Evolutionary conservation across 805 yeast genomes (phyloP).

Genomic region (Tetrapisispora fleetii): DNA sequence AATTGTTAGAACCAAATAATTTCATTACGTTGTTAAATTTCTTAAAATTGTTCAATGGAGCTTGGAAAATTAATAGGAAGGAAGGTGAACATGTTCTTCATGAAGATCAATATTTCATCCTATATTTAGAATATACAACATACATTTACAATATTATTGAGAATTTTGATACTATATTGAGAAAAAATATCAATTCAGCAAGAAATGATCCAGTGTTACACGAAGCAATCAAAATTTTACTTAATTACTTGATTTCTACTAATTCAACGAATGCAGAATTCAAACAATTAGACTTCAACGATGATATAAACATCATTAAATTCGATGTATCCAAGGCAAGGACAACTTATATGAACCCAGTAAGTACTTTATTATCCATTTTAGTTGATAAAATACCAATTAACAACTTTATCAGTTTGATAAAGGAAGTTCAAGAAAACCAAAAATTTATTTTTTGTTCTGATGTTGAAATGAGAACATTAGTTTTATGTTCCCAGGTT

Average conservation of each 20-base stretch:
- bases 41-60: conserved; percentile 48
- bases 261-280: conserved; percentile 18
- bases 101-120: conserved; percentile 42
- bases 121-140: conserved; percentile 41
- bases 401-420: conserved; percentile 13
- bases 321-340: conserved; percentile 40
- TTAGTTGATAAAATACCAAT: conserved; percentile 25
- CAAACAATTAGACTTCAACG: conserved; percentile 14
- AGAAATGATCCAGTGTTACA: conserved; percentile 11
- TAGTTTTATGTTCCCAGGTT: conserved; percentile 54
- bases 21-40: conserved; percentile 36
- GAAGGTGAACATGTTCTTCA: conserved; percentile 59
- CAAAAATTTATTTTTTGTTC: conserved; percentile 39
- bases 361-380: conserved; percentile 44
- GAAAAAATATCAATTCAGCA: conserved; percentile 8
- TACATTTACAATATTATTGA: conserved; percentile 36
- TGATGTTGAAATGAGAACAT: conserved; percentile 49
- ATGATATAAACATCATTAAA: conserved; percentile 23
- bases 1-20: conserved; percentile 30
- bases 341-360: conserved; percentile 50
- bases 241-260: conserved; percentile 23
- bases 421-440: conserved; percentile 6
- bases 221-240: conserved; percentile 28
- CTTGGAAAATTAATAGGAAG: conserved; percentile 46
- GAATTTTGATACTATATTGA: conserved; percentile 26